Base-by-base conservation (phyloP, 768 basidiomycete genomes). In the Leccinum ochraceum region DNA sequence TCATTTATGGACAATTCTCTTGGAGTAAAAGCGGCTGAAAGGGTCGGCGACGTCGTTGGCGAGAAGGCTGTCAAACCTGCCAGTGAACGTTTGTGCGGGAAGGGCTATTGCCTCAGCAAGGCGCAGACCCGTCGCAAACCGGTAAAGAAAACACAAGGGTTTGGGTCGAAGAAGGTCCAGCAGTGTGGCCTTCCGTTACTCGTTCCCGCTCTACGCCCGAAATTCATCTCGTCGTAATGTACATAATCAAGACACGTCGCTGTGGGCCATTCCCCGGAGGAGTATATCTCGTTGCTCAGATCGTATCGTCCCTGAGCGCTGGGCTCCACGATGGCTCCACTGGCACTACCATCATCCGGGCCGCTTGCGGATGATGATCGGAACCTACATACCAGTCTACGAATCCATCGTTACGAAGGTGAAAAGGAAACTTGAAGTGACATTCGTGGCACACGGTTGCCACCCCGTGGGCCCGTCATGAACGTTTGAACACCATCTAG, bases 291-390 rank as follows among this genome's bases (percentile, higher is more conserved):
- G 51, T 67, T 64, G 56, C 63, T 62, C 55, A 59, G 52, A 50
- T 51, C n/a, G 58, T 56, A 17, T 51, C 42, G 46, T 58, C 22
- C 56, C 53, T 50, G 44, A 46, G 20, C 30, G 30, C 30, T 32
- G 30, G 30, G 30, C 44, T 46, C 44, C 44, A 46, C 44, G 44
- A 14, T 58, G 16, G 54, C 56, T 59, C 53, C 54, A 39, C 36
- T 57, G 22, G 28, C 28, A 59, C 26, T 32, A 49, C 39, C 60
- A 36, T 46, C 49, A 50, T 17, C 22, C 10, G 24, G 49, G 46
- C 59, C 44, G n/a, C 53, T 60, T 62, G 69, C 61, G 70, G 69
- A 70, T 71, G 60, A 63, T 49, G 61, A 63, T 71, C 69, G 59
- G 69, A 70, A 70, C 49, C 36, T 58, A 36, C 28, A 32, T 11